Evolutionary conservation across 352 stramenopile species (phyloP).

Genomic region (Pythium myriotylum): DNA sequence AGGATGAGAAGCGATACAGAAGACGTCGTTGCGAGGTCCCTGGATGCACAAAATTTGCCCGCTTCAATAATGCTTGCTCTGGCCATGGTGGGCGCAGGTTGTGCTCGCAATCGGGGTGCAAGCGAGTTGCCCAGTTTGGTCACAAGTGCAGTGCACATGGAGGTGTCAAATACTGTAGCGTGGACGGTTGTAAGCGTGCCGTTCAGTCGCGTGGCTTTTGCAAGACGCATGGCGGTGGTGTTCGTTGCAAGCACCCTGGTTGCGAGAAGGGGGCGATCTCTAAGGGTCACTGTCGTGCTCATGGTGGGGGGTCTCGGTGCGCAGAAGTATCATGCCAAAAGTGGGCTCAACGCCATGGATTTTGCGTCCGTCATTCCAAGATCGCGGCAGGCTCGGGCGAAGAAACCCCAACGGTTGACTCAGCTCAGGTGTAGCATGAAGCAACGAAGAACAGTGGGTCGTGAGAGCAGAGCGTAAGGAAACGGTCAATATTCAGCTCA

Average conservation of each 20-base stretch:
- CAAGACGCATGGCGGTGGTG: conserved; percentile 85
- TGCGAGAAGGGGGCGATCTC: conserved; percentile 88
- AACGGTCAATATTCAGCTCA: conserved; percentile 1
- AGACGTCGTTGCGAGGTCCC: conserved; percentile 65
- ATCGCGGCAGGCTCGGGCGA: conserved; percentile 12
- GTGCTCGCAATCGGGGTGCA: conserved; percentile 66
- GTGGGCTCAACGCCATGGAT: conserved; percentile 75
- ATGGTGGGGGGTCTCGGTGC: conserved; percentile 83
- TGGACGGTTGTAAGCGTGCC: conserved; percentile 68
- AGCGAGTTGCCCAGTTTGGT: conserved; percentile 73
- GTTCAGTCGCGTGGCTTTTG: conserved; percentile 86
- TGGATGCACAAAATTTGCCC: conserved; percentile 74
- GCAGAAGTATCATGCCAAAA: conserved; percentile 66
- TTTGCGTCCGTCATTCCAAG: conserved; percentile 79
- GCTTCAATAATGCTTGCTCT: conserved; percentile 80
- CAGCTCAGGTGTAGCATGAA: conserved; percentile 23
- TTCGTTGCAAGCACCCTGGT: conserved; percentile 74
- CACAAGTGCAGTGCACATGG: conserved; percentile 84
- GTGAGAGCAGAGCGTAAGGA: background rate
- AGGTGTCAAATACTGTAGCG: conserved; percentile 73
- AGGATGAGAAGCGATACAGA: conserved; percentile 56
- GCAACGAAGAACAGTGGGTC: background rate
- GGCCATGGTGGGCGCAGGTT: conserved; percentile 72
- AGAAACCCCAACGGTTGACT: conserved; percentile 17
- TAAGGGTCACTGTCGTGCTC: conserved; percentile 80